A percentile compares a stretch with the other conserved stretches of the same genome.
phyloP scores from a whole-genome alignment of 495 filamentous ascomycete species.

The Podospora fimiseda region DNA sequence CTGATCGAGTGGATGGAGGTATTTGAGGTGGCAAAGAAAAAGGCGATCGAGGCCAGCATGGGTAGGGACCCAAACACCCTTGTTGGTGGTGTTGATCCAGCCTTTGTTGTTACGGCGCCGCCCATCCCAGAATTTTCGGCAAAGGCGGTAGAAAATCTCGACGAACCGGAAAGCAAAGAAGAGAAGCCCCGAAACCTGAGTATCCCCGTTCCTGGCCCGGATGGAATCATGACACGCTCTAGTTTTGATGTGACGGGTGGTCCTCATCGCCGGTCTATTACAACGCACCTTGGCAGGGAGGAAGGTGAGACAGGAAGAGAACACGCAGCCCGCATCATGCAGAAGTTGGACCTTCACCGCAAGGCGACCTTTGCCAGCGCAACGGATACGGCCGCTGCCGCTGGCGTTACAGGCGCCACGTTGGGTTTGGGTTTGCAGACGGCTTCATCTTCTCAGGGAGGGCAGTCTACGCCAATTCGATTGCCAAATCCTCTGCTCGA shows the following conservation, averaged over 20 bases:
- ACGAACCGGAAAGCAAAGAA: constrained; percentile 37
- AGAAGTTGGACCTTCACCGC: constrained; percentile 85
- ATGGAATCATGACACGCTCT: constrained; percentile 51
- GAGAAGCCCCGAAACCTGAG: constrained; percentile 63
- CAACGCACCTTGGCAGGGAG: constrained; percentile 41
- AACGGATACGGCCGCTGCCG: constrained; percentile 27
- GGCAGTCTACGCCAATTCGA: constrained; percentile 18
- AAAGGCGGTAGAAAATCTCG: constrained; percentile 61
- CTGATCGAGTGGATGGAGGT: constrained; percentile 86
- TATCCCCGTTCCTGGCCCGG: constrained; percentile 60
- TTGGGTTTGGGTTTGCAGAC: constrained; percentile 64
- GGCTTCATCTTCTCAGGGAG: constrained; percentile 22
- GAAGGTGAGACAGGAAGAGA: constrained; percentile 63
- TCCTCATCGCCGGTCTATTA: constrained; percentile 42
- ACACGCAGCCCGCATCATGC: constrained; percentile 80
- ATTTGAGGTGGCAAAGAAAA: constrained; percentile 89
- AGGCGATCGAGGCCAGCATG: constrained; percentile 74
- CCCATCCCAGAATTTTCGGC: constrained; percentile 84
- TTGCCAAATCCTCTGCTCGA: constrained; percentile 24
- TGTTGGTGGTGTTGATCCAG: constrained; percentile 63
- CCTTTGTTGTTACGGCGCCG: constrained; percentile 86
- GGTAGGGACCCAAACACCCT: constrained; percentile 50
- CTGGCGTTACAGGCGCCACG: constrained; percentile 48
- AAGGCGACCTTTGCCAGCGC: constrained; percentile 55
- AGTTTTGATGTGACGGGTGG: constrained; percentile 63